A percentile compares a stretch with the other conserved stretches of the same genome.
phyloP scores from a whole-genome alignment of 2,329 filamentous ascomycete genomes.

The Beauveria sp. region DNA sequence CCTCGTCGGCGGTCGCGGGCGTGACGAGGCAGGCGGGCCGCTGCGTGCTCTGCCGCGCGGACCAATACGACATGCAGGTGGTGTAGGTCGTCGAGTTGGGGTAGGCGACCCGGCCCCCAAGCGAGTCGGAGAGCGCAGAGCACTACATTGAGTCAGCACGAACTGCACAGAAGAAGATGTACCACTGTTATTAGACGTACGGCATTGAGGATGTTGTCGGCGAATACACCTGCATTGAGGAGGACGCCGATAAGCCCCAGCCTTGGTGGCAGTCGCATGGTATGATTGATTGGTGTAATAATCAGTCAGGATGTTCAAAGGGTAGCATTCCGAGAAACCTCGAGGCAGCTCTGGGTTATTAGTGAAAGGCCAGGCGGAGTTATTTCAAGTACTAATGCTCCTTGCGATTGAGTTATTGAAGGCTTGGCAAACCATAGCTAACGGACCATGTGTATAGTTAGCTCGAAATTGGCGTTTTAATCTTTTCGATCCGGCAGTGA shows the following conservation, averaged over 20 bases:
- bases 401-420: too few species aligned
- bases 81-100: not conserved
- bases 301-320: too few species aligned
- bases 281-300: not conserved
- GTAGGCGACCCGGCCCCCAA: not conserved
- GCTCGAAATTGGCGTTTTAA: too few species aligned
- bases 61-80: conserved; percentile 4
- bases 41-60: not conserved
- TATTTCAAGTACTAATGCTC: too few species aligned
- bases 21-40: conserved; percentile 14
- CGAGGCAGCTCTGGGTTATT: too few species aligned
- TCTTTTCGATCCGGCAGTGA: too few species aligned
- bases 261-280: not conserved
- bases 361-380: too few species aligned
- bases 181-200: not conserved
- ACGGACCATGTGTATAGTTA: too few species aligned
- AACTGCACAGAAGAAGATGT: not conserved
- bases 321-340: too few species aligned
- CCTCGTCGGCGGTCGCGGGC: conserved; percentile 14
- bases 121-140: not conserved
- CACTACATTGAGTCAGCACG: not conserved
- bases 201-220: not conserved
- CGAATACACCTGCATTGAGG: too few species aligned
- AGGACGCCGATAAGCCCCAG: too few species aligned
- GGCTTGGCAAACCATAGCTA: too few species aligned